Conservation (phyloP, 1,284 basidiomycete genomes). For the Spongispora temasekensis region DNA sequence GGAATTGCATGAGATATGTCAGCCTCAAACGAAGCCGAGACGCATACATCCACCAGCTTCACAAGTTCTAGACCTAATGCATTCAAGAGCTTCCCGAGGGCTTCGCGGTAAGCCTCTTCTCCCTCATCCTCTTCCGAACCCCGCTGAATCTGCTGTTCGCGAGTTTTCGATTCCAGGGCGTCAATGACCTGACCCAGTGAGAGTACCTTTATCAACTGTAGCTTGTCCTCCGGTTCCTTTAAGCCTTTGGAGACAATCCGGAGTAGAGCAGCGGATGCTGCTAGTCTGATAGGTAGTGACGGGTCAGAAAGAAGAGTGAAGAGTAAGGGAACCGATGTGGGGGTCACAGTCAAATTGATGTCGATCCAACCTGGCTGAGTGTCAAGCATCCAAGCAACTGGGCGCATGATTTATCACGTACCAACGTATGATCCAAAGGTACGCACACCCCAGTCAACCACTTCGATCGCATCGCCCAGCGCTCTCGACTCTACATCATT, state of each 20-base stretch:
- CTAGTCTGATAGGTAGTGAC: slow-evolving; percentile 78
- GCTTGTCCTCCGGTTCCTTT: slow-evolving; percentile 89
- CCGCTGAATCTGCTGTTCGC: slow-evolving; percentile 64
- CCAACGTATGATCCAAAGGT: slow-evolving; percentile 95
- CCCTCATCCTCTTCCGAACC: slow-evolving; percentile 72
- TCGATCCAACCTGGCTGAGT: slow-evolving; percentile 88
- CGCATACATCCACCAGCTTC: slow-evolving; percentile 76
- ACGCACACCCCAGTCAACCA: slow-evolving; percentile 86
- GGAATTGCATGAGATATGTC: slow-evolving; percentile 8
- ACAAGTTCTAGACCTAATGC: slow-evolving; percentile 82
- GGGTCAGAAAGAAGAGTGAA: slow-evolving; percentile 85
- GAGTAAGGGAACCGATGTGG: slow-evolving; percentile 83
- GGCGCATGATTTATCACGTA: slow-evolving; percentile 53
- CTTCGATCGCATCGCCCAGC: slow-evolving; percentile 67
- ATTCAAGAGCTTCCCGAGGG: slow-evolving; percentile 85
- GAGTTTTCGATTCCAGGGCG: slow-evolving; percentile 77
- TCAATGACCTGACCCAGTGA: slow-evolving; percentile 81
- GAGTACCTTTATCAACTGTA: slow-evolving; percentile 89
- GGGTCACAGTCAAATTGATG: slow-evolving; percentile 93
- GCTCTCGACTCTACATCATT: slow-evolving; percentile 48
- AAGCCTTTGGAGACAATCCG: slow-evolving; percentile 91
- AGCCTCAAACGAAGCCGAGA: slow-evolving; percentile 6
- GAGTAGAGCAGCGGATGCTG: slow-evolving; percentile 78
- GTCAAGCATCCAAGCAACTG: slow-evolving; percentile 10
- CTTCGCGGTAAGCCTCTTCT: slow-evolving; percentile 87